Base-by-base conservation (phyloP, 139 green algal genomes). In the Gonium pectorale region DNA sequence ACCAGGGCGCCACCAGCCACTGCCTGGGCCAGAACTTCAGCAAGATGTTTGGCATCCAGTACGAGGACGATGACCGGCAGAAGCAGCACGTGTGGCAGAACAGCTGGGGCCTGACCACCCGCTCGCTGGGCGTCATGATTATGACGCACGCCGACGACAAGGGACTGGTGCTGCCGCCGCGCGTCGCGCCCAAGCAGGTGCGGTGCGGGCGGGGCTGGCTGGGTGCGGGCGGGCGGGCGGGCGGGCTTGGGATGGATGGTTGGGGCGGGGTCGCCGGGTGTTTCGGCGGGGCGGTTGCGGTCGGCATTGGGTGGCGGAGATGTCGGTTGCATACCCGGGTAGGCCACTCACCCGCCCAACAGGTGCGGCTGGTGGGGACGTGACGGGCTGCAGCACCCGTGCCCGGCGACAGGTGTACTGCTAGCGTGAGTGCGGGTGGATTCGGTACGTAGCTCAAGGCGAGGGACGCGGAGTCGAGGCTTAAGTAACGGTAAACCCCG, bases 141-240 rank as follows among this genome's bases (percentile, higher is more conserved):
- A 99, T 99, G 97, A 97, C 97, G 37, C 97, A 99, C 89, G 92
- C 90, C 26, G 97, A 99, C 86, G 92, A 99, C 94, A 98, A 97
- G 92, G 97, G 97, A 2, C 84, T 99, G 43, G 96, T 99, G 70
- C 88, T 99, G 85, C 97, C 97, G 29, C 97, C 97, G 2, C 87
- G 93, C 27, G 93, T 98, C 38, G 95, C 95, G 15, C 93, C 95
- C 41, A 89, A 94, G 64, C 96, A 99, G 89, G 86, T 90, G 72
- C 19, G 40, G 29, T 11, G 13, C 22, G 24, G 59, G 24, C 44
- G 51, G 17, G 29, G 43, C 59, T 17, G 5, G 22, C 38, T 73
- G 66, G 35, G 35, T 7, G 24, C 31, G 27, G 22, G 13, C 59
- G 59, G 7, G 59, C 27, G 17, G 7, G 59, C 24, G 11, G 59